phyloP scores from a whole-genome alignment of 495 filamentous ascomycete genomes.

The Hypomontagnella submonticulosa region DNA sequence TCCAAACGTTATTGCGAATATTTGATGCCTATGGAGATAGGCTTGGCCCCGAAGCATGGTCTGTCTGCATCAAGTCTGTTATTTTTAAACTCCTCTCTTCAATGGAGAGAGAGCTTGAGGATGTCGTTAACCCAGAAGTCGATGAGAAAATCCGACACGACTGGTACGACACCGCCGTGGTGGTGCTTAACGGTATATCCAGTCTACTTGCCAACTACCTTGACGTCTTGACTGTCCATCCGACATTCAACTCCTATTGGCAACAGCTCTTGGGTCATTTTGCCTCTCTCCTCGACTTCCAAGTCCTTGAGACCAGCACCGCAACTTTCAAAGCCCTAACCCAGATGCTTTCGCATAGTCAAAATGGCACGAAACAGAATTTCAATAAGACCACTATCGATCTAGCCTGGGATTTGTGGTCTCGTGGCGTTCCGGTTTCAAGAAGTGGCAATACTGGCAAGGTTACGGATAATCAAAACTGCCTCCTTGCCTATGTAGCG shows the following conservation, averaged over 20 bases:
- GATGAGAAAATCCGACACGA: slow-evolving; percentile 58
- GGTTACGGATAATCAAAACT: slow-evolving; percentile 74
- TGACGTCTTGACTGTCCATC: slow-evolving; percentile 65
- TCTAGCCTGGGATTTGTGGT: slow-evolving; percentile 79
- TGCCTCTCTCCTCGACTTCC: slow-evolving; percentile 66
- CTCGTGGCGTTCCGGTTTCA: slow-evolving; percentile 65
- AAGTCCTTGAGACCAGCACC: slow-evolving; percentile 74
- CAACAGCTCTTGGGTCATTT: slow-evolving; percentile 74
- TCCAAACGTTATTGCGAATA: slow-evolving; percentile 90
- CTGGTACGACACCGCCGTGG: slow-evolving; percentile 82
- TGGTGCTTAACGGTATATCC: slow-evolving; percentile 76
- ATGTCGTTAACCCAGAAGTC: slow-evolving; percentile 34
- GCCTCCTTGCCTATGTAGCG: slow-evolving; percentile 80
- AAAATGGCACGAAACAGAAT: slow-evolving; percentile 57
- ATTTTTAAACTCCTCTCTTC: slow-evolving; percentile 78
- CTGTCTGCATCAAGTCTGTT: slow-evolving; percentile 80
- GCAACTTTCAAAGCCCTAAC: slow-evolving; percentile 75
- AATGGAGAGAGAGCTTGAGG: slow-evolving; percentile 59
- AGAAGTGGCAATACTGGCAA: slow-evolving; percentile 57
- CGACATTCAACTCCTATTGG: slow-evolving; percentile 72
- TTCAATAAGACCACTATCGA: slow-evolving; percentile 69
- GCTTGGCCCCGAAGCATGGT: slow-evolving; percentile 82
- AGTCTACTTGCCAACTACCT: slow-evolving; percentile 76
- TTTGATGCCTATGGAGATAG: slow-evolving; percentile 90
- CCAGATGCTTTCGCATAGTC: slow-evolving; percentile 69